phyloP scores from a whole-genome alignment of 345 rosid genomes.

The Linum lewisii region DNA sequence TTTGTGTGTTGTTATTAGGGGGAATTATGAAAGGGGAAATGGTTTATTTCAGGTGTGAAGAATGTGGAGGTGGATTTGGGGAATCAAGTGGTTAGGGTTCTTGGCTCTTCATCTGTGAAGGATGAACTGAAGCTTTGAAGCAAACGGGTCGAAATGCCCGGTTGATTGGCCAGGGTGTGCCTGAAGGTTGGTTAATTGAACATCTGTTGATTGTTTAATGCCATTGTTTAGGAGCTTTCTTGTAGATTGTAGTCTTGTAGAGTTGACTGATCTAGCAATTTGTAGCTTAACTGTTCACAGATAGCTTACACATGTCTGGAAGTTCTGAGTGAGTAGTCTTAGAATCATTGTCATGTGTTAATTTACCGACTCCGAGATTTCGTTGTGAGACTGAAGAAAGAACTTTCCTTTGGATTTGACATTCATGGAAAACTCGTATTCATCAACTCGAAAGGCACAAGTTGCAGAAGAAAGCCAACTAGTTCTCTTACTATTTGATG shows the following conservation, averaged over 20 bases:
- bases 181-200: constrained; percentile 53
- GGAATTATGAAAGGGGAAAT: constrained; percentile 3
- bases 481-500: no score
- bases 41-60: constrained; percentile 47
- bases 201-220: not conserved
- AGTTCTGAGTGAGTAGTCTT: not conserved
- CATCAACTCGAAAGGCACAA: no score
- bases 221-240: not conserved
- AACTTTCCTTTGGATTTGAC: no score
- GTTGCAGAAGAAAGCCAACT: no score
- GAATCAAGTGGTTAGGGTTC: constrained; percentile 76
- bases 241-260: not conserved
- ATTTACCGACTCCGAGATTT: no score
- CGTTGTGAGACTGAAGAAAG: not conserved
- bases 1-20: not conserved
- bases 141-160: constrained; percentile 81
- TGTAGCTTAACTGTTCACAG: no score
- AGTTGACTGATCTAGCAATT: not conserved
- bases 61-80: constrained; percentile 75
- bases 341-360: no score
- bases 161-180: constrained; percentile 87
- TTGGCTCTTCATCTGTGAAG: constrained; percentile 68
- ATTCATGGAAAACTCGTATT: no score
- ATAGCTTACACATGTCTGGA: no score
- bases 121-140: constrained; percentile 77